Base-by-base conservation (phyloP, 2,329 filamentous ascomycete genomes). In the Parastagonospora nodorum region DNA sequence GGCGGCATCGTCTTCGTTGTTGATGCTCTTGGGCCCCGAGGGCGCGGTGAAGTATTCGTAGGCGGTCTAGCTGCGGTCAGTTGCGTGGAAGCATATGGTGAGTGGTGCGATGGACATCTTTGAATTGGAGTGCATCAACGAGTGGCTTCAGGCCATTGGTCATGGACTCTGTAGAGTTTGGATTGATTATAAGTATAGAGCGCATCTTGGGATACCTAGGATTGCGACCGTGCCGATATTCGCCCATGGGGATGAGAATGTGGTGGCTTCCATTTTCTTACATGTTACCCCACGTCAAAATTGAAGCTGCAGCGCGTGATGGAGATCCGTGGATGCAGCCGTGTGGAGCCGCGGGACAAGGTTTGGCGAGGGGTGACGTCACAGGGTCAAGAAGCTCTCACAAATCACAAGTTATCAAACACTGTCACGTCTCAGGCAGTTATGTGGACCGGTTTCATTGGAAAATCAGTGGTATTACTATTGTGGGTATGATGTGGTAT, bases 121-220 rank as follows among this genome's bases (percentile, higher is more conserved):
- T 67, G 61, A 77, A 78, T 39, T 73, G 71, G 2, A 82, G 71
- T 12, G 65, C 61, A 40, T 78, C 66, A 45, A 82, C 72, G 8
- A 82, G 68, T 8, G 78, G 78, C 60, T 80, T 79, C 62, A 92
- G 79, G 24, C 82, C 84, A 6, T 84, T 77, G 9, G 89, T 93
- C 89, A 93, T 93, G 48, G 80, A 77, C 48, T 75, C 63, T 1
- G 87, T 90, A 2, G 88, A 91, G 75, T 94, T 94, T 30, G 90
- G 89, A 66, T 94, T 93, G 63, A 93, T 80, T 53, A 93, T 78
- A 35, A 93, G 80, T 55, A 92, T 84, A 2, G 74, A 75, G 42
- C 71, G 68, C 70, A 73, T 73, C 49, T 59, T 74, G 61, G 33
- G 58, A 50, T 67, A 59, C 55, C 51, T 61, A 36, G 54, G 27